phyloP scores from a whole-genome alignment of 176 grass and related monocot genomes.

The Tillandsia leiboldiana region DNA sequence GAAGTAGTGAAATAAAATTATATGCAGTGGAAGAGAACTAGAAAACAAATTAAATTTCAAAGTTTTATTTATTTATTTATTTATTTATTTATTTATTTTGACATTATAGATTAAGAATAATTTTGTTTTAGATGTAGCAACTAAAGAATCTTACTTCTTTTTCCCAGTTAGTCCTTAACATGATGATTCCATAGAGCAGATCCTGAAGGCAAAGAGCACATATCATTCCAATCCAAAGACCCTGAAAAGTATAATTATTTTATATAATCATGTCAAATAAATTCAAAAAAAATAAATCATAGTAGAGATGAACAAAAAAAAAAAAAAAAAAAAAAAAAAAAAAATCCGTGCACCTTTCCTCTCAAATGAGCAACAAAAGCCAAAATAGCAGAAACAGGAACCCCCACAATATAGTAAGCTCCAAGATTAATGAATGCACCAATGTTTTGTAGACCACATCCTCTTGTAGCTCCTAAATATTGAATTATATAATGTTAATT shows the following conservation, averaged over 20 bases:
- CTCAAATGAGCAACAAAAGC: conserved; percentile 55
- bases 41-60: too few species aligned
- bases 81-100: too few species aligned
- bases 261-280: too few species aligned
- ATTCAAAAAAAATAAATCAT: too few species aligned
- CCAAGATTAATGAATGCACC: conserved; percentile 58
- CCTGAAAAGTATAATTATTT: conserved; percentile 21
- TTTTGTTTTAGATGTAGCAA: too few species aligned
- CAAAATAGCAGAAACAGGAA: conserved; percentile 36
- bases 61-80: too few species aligned
- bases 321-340: conserved; percentile 1
- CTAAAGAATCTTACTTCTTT: conserved; percentile 33
- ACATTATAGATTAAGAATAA: too few species aligned
- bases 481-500: not conserved
- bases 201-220: conserved; percentile 49
- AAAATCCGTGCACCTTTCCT: conserved; percentile 24
- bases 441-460: conserved; percentile 61
- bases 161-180: conserved; percentile 51
- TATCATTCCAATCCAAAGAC: conserved; percentile 69
- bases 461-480: conserved; percentile 42
- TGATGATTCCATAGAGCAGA: conserved; percentile 32
- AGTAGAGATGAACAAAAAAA: not conserved
- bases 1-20: too few species aligned
- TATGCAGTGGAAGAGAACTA: too few species aligned
- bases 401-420: conserved; percentile 51